Base-by-base conservation (phyloP, 2,329 filamentous ascomycete species). In the Rhynchosporium graminicola region DNA sequence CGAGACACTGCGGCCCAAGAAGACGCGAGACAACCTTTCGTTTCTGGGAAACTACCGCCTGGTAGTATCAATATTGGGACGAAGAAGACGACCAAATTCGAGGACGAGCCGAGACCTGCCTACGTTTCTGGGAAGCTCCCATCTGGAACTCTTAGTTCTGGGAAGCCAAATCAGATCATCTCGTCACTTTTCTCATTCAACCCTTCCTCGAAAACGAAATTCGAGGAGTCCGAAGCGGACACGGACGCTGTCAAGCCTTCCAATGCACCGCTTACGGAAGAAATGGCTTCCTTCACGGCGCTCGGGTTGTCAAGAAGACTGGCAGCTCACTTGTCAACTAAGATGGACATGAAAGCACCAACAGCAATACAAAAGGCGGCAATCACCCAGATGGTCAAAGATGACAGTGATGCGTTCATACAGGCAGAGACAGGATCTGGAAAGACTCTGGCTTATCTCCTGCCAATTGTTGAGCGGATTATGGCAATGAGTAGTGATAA, bases 401-500 rank as follows among this genome's bases (percentile, higher is more conserved):
- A 89, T 59, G 90, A 96, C 70, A 87, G 85, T 51, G 95, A 99
- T 79, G 93, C 93, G 2, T 99, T 99, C 71, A 89, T 99, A 40
- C 95, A 98, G 75, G 96, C 95, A 2, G 90, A 99, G 78, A 99
- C 95, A 0, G 95, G 95, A 69, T 99, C 95, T 0, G 95, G 95
- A 77, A 99, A 99, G 79, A 99, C 95, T 0, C 79, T 99, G 64
- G 91, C 95, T n/a, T 99, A 99, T 74, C 82, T 99, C 4, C 79
- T 99, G 6, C 95, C 95, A 1, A 89, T 99, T 52, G 87, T 99
- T 28, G 91, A 99, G 74, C 84, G 92, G 29, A 89, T 99, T 26
- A 85, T 97, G 76, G 83, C 87, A 13, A 82, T 98, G 36, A 87
- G 91, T 81, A 78, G 69, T n/a, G 69, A 75, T 12, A 71, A 78